Base-by-base conservation (phyloP, 495 filamentous ascomycete genomes). In the Pseudevernia furfuracea region DNA sequence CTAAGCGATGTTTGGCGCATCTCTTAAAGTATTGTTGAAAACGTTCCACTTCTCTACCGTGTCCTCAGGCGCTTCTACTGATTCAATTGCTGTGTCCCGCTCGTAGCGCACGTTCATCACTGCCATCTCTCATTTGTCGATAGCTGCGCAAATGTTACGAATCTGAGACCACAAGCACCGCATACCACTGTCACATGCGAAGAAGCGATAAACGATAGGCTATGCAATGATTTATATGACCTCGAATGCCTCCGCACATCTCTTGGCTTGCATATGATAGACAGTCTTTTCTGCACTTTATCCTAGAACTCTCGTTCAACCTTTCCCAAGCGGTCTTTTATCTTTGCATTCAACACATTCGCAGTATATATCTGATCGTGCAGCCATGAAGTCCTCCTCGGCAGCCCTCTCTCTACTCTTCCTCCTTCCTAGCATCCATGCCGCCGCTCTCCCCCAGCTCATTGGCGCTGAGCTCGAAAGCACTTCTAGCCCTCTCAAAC, bases 201-300 rank as follows among this genome's bases (percentile, higher is more conserved):
- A 63, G 61, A 63, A 43, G 61, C 61, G 61, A 63, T 57, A 56
- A 49, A 43, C 61, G 61, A 36, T 63, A 63, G 36, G 61, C 38
- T 44, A 36, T 37, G 52, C 49, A 23, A 57, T 23, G 52, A 28
- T 30, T 5, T 36, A 44, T 43, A 56, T 63, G 23, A 41, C 11
- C 10, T 34, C 52, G 4, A 10, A 44, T 44, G 25, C 41, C 61
- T 62, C 34, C 10, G 25, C 17, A 25, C 6, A n/a, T 30, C 7
- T 56, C 37, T 12, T 41, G 17, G 25, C 38, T 36, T 38, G 23
- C 25, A 46, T 34, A 34, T 44, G 15, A 39, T 17, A 11, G 25
- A 46, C 38, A 28, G 17, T 34, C 43, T 10, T n/a, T 32, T 46
- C 39, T 43, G 12, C 25, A 17, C 23, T 11, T 34, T 34, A n/a